phyloP scores from a whole-genome alignment of 805 yeast genomes.

The Candida lessepsii region DNA sequence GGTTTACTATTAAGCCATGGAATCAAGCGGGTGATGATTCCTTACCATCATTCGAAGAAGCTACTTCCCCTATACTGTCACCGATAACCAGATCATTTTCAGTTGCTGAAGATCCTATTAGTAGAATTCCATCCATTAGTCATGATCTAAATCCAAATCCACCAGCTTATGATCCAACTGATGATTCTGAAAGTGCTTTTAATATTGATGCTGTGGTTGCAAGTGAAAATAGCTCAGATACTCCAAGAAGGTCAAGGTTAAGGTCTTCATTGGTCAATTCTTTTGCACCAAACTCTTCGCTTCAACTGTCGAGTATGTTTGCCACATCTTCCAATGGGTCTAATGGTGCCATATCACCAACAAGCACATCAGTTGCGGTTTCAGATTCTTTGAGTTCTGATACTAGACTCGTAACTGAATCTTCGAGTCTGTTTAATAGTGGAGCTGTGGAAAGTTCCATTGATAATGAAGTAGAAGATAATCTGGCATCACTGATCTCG shows the following conservation, averaged over 20 bases:
- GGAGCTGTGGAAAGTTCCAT: no score
- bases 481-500: constrained; percentile 5
- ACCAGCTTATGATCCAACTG: constrained; percentile 15
- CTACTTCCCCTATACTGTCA: constrained; percentile 47
- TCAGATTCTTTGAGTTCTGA: background rate
- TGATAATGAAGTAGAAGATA: background rate
- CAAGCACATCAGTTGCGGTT: background rate
- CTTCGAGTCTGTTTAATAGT: no score
- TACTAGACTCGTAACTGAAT: constrained; percentile 3
- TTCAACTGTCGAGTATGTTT: constrained; percentile 2
- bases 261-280: constrained; percentile 31
- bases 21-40: constrained; percentile 23
- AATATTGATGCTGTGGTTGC: constrained; percentile 30
- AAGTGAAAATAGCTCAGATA: constrained; percentile 3
- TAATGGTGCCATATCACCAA: constrained; percentile 2
- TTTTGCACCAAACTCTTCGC: constrained; percentile 25
- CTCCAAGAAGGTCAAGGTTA: constrained; percentile 21
- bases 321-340: background rate
- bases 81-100: constrained; percentile 39
- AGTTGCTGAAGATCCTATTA: constrained; percentile 36
- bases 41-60: constrained; percentile 68
- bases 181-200: constrained; percentile 5
- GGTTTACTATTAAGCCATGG: constrained; percentile 32
- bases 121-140: constrained; percentile 30
- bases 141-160: constrained; percentile 8